These are phyloP conservation scores for Logfia minima DNA, from an alignment of 129 eudicot species.

Conservation along the genomic window DNA sequence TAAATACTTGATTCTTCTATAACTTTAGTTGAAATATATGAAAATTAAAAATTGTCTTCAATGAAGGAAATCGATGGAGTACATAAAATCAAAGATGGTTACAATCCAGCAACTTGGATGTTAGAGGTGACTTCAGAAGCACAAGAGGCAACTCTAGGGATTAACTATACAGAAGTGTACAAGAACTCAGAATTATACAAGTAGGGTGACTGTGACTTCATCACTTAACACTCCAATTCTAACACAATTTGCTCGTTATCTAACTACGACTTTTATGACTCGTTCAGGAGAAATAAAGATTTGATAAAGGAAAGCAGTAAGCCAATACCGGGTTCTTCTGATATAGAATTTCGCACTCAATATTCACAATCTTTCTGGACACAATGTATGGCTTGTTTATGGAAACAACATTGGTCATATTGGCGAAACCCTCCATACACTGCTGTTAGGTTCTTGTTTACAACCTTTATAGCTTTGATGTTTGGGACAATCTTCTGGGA, in stretches of 20 bases:
- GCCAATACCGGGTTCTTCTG: conserved; percentile 71
- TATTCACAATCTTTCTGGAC: conserved; percentile 68
- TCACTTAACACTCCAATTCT: background rate
- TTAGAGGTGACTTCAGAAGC: conserved; percentile 70
- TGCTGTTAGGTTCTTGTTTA: conserved; percentile 81
- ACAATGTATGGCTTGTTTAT: conserved; percentile 87
- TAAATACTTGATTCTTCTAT: background rate
- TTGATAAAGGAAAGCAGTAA: conserved; percentile 58
- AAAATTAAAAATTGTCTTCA: background rate
- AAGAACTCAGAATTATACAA: conserved; percentile 67
- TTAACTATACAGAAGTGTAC: conserved; percentile 62
- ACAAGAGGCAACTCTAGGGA: conserved; percentile 63
- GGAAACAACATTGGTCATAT: conserved; percentile 91
- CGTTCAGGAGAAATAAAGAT: conserved; percentile 76
- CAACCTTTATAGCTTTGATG: conserved; percentile 71
- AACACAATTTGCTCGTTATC: background rate
- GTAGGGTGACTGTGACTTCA: conserved; percentile 32
- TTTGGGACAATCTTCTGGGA: conserved; percentile 89
- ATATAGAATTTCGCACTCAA: conserved; percentile 54
- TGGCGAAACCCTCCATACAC: conserved; percentile 88
- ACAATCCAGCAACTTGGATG: conserved; percentile 93
- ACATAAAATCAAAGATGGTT: conserved; percentile 65
- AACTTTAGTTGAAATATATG: background rate
- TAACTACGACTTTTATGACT: background rate
- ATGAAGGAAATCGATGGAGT: conserved; percentile 66